phyloP scores from a whole-genome alignment of 352 stramenopile genomes.

The Phytopythium delawarense region DNA sequence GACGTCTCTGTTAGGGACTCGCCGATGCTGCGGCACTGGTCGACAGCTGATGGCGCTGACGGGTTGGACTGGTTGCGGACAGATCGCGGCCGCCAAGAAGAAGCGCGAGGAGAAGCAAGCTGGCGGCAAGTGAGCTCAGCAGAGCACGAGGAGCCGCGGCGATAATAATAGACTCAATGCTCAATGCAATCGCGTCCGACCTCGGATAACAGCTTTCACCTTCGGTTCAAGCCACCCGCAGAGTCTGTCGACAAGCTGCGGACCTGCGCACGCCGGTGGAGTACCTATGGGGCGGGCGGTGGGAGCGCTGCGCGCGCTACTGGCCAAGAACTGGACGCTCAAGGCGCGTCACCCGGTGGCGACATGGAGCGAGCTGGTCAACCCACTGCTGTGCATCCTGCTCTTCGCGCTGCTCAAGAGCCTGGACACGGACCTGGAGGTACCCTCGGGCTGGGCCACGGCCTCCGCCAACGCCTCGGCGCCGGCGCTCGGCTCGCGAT shows the following conservation, averaged over 20 bases:
- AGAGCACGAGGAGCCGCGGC: not conserved
- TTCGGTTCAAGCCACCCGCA: too few relatives aligned
- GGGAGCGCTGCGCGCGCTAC: slow-evolving; percentile 31
- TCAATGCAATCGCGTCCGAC: too few relatives aligned
- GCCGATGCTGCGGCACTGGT: too few relatives aligned
- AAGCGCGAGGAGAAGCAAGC: slow-evolving; percentile 57
- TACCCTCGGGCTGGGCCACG: slow-evolving; percentile 47
- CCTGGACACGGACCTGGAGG: slow-evolving; percentile 39
- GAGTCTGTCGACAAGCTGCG: too few relatives aligned
- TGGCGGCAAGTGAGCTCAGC: not conserved
- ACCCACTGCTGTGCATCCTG: slow-evolving; percentile 68
- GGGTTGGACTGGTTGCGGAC: not conserved
- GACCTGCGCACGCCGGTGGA: too few relatives aligned
- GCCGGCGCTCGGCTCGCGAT: slow-evolving; percentile 25
- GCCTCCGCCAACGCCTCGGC: slow-evolving; percentile 27
- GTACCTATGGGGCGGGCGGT: not conserved
- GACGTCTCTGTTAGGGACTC: too few relatives aligned
- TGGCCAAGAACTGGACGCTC: slow-evolving; percentile 73
- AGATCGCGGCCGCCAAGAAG: slow-evolving; percentile 77
- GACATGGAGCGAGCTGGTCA: slow-evolving; percentile 58
- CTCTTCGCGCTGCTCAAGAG: slow-evolving; percentile 67
- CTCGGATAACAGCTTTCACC: too few relatives aligned
- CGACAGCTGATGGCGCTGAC: not conserved
- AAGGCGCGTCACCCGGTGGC: slow-evolving; percentile 64
- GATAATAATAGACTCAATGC: slow-evolving; percentile 1